Percentiles rank a stretch among this genome's conserved stretches.
These are phyloP conservation scores for Sambucus nigra DNA, from an alignment of 129 eudicot genomes.

Conservation along the genomic window DNA sequence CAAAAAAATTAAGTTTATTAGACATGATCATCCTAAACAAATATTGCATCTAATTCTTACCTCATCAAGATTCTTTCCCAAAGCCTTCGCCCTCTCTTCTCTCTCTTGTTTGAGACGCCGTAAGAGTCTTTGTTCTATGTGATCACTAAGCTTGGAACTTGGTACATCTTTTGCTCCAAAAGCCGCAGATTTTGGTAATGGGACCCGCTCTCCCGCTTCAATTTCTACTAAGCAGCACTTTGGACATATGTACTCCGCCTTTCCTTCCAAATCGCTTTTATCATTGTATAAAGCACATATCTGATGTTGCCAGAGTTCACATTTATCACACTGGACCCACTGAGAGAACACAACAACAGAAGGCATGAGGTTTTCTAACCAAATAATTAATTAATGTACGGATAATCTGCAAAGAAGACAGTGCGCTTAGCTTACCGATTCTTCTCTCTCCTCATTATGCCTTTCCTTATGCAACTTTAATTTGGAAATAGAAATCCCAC, in stretches of 20 bases:
- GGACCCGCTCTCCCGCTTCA: constrained; percentile 35
- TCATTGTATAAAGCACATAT: constrained; percentile 70
- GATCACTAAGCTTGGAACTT: constrained; percentile 67
- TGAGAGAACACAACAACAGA: constrained; percentile 20
- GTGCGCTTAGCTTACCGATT: constrained; percentile 39
- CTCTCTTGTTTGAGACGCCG: constrained; percentile 59
- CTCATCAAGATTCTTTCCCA: constrained; percentile 38
- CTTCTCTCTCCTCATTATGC: constrained; percentile 41
- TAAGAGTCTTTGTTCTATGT: constrained; percentile 56
- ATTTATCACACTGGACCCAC: constrained; percentile 92
- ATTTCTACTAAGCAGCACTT: constrained; percentile 55
- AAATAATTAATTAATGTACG: not conserved
- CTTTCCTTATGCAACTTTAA: constrained; percentile 30
- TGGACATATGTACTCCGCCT: constrained; percentile 68
- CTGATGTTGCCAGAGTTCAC: constrained; percentile 83
- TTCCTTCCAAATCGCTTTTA: constrained; percentile 47
- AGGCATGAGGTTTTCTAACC: constrained; percentile 8
- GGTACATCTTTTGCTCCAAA: constrained; percentile 68
- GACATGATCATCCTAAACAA: not conserved
- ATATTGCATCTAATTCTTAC: constrained; percentile 15
- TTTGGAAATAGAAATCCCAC: constrained; percentile 42
- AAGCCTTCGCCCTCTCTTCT: constrained; percentile 49
- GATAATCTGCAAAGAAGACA: not conserved
- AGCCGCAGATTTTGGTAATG: constrained; percentile 36
- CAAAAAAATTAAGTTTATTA: not conserved